Conservation (phyloP, 2,329 filamentous ascomycete species). For the Ophiosphaerella narmari region DNA sequence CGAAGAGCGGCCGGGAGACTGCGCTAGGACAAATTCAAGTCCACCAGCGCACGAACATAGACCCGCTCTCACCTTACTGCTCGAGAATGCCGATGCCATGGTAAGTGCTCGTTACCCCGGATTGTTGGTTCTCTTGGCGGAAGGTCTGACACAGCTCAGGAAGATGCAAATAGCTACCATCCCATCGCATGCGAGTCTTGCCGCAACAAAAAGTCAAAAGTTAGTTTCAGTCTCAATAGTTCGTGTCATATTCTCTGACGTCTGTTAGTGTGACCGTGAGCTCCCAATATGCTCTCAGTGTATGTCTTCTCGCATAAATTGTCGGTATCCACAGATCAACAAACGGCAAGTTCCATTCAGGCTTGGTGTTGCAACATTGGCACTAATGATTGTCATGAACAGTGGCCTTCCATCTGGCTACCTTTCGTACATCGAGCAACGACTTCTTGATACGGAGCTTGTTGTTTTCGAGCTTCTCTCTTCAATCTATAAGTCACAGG, state of each 20-base stretch:
- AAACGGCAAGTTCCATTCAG: slow-evolving; percentile 17
- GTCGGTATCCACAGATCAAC: slow-evolving; percentile 25
- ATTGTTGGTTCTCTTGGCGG: slow-evolving; percentile 1
- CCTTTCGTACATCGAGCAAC: slow-evolving; percentile 25
- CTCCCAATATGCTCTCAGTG: slow-evolving; percentile 28
- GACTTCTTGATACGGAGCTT: slow-evolving; percentile 27
- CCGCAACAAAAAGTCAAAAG: slow-evolving; percentile 33
- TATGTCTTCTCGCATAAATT: slow-evolving; percentile 7
- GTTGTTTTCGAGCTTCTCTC: slow-evolving; percentile 23
- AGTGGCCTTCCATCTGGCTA: slow-evolving; percentile 32
- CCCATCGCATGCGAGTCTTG: slow-evolving; percentile 32
- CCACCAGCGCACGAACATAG: slow-evolving; percentile 16
- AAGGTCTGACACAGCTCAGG: slow-evolving; percentile 4
- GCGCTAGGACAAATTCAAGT: slow-evolving; percentile 5
- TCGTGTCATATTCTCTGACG: slow-evolving; percentile 2
- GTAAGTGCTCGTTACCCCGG: slow-evolving; percentile 12
- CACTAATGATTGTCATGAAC: not conserved
- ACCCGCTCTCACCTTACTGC: slow-evolving; percentile 5
- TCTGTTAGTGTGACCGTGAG: slow-evolving; percentile 21
- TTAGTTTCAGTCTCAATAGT: not conserved
- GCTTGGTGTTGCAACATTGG: not conserved
- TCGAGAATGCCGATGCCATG: slow-evolving; percentile 10
- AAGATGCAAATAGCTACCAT: slow-evolving; percentile 14
- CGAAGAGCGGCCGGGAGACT: too few species aligned
- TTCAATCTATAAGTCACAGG: slow-evolving; percentile 13